Evolutionary conservation across 2,329 filamentous ascomycete species (phyloP), one percentile per base, ranked within the genome.

Genomic region (Lachnellula subtilissima): DNA sequence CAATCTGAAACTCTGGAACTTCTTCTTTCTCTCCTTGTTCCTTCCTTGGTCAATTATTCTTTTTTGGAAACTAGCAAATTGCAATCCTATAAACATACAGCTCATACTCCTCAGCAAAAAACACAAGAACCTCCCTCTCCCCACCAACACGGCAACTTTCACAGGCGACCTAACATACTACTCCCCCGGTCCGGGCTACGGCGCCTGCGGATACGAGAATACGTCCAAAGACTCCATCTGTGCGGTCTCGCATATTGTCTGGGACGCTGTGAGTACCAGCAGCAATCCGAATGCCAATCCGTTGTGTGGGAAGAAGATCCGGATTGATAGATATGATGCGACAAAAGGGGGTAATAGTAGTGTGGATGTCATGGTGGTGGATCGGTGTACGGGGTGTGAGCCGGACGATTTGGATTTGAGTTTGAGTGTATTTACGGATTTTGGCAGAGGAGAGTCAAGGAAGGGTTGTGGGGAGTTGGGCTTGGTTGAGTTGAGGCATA

Each of bases 121-220:
- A 28, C 55, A 22, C 52, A 54, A 63, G 50, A 77, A 79, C 59
- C 71, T 83, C 6, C 79, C 80, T 3, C 73, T 83, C 7, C 80
- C 80, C 2, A 73, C 72, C 23, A 76, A 79, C 54, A 74, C 75
- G 11, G 74, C 77, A 1, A 76, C 78, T 0, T 83, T 81, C 64
- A 78, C 73, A 4, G 87, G 86, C 52, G 85, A 89, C 50, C 69
- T 89, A 50, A 90, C 86, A 0, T 92, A 85, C 73, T 92, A 88
- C 69, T 73, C 75, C 17, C 81, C 86, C 0, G 75, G 71, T 9
- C 81, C 86, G n/a, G 75, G 71, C 3, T 76, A 89, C 4, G 88
- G 89, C 12, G 84, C 88, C 0, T 93, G 89, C 67, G 89, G 88
- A 5, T 71, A 79, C 35, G 76, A 72, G 1, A 83, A 80, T 52